Conservation (phyloP, 305 asterid genomes). For the Coffea humblotiana region DNA sequence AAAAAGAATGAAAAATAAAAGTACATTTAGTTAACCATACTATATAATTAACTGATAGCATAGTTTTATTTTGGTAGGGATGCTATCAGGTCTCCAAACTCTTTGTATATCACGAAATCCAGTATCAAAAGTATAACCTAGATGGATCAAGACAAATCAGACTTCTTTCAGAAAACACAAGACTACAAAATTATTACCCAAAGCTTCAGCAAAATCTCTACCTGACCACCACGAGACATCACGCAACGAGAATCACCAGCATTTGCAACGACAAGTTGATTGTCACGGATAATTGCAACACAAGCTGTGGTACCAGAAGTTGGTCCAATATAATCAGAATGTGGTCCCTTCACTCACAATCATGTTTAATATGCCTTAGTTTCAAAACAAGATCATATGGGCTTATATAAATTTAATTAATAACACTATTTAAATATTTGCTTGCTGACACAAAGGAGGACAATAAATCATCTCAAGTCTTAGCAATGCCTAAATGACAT, state of each 20-base stretch:
- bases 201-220: slow-evolving; percentile 27
- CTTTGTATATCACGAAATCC: background rate
- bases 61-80: background rate
- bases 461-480: slow-evolving; percentile 6
- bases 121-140: background rate
- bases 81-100: background rate
- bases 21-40: background rate
- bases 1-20: background rate
- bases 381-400: slow-evolving; percentile 11
- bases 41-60: background rate
- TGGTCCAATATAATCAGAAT: slow-evolving; percentile 63
- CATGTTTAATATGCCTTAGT: slow-evolving; percentile 17
- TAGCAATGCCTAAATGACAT: background rate
- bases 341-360: slow-evolving; percentile 47
- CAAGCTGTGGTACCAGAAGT: slow-evolving; percentile 94
- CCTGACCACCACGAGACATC: slow-evolving; percentile 82
- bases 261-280: slow-evolving; percentile 79
- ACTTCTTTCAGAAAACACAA: slow-evolving; percentile 3
- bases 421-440: background rate
- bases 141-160: background rate
- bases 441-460: background rate
- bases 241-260: slow-evolving; percentile 99
- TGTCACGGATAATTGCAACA: slow-evolving; percentile 64
- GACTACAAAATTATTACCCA: background rate
- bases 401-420: background rate